Percentiles rank a stretch among this genome's conserved stretches.
Conservation (phyloP, 2,329 filamentous ascomycete species). For the Monascus ruber region DNA sequence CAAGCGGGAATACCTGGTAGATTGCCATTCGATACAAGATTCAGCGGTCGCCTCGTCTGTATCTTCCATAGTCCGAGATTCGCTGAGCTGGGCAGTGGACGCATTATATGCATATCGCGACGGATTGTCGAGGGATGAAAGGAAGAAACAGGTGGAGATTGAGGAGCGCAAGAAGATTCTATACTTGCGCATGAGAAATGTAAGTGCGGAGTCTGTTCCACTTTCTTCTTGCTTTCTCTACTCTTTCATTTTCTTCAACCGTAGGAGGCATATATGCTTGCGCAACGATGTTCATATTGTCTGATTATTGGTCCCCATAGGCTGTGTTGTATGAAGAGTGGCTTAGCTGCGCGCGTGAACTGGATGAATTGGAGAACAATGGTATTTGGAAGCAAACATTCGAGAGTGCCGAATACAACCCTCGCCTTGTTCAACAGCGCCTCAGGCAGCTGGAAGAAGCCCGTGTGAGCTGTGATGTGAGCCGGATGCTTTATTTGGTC, state of each 20-base stretch:
- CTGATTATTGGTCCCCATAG: constrained; percentile 26
- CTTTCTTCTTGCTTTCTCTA: too few species aligned
- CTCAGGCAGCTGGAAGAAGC: constrained; percentile 65
- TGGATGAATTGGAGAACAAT: constrained; percentile 70
- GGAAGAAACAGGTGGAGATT: constrained; percentile 34
- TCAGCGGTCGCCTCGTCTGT: constrained; percentile 20
- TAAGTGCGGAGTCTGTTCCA: constrained; percentile 27
- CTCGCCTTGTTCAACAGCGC: constrained; percentile 55
- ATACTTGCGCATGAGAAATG: constrained; percentile 53
- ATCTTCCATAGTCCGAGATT: constrained; percentile 22
- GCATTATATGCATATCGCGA: constrained; percentile 35
- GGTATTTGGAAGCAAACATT: constrained; percentile 66
- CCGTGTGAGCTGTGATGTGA: constrained; percentile 58
- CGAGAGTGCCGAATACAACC: constrained; percentile 60
- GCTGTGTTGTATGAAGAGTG: constrained; percentile 61
- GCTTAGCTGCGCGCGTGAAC: constrained; percentile 61
- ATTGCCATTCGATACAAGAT: constrained; percentile 11
- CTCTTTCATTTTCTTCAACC: too few species aligned
- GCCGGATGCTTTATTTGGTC: constrained; percentile 66
- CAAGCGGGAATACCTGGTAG: constrained; percentile 1
- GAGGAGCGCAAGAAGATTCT: constrained; percentile 54
- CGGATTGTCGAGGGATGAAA: constrained; percentile 42
- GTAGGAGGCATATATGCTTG: too few species aligned
- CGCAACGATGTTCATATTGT: too few species aligned
- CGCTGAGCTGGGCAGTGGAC: constrained; percentile 25